Percentiles rank a stretch among this genome's conserved stretches.
phyloP scores from a whole-genome alignment of 2,329 filamentous ascomycete genomes.

The Pyricularia sp. region DNA sequence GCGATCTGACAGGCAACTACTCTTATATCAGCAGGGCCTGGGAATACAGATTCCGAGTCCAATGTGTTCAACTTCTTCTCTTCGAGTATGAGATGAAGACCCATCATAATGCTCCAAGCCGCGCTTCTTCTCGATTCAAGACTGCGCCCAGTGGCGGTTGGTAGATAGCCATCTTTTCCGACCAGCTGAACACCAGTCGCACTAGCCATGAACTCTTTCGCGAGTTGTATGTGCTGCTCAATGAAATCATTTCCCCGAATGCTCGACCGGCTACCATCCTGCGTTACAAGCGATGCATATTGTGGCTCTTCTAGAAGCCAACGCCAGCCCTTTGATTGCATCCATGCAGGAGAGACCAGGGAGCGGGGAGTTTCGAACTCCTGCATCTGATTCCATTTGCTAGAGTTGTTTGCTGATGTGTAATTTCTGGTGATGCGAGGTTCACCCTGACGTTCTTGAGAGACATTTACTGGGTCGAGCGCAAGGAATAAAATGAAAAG shows the following conservation, averaged over 20 bases:
- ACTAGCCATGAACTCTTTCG: constrained; percentile 53
- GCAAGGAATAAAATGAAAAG: constrained; percentile 49
- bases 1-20: constrained; percentile 69
- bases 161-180: constrained; percentile 46
- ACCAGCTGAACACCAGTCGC: constrained; percentile 37
- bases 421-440: not conserved
- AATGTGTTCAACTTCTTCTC: constrained; percentile 70
- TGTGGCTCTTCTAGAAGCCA: constrained; percentile 50
- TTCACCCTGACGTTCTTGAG: constrained; percentile 14
- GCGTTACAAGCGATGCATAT: not conserved
- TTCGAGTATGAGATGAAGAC: constrained; percentile 75
- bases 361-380: constrained; percentile 33
- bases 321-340: constrained; percentile 53
- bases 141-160: constrained; percentile 41
- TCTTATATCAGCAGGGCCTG: constrained; percentile 41
- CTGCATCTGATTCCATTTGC: constrained; percentile 35
- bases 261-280: not conserved
- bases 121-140: constrained; percentile 45
- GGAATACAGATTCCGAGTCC: constrained; percentile 28
- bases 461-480: constrained; percentile 11
- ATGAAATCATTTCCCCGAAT: constrained; percentile 28
- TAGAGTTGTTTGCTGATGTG: not conserved
- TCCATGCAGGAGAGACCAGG: constrained; percentile 39
- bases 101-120: constrained; percentile 56
- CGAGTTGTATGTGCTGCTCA: constrained; percentile 39